phyloP scores from a whole-genome alignment of 768 basidiomycete genomes.

The Amanita molliuscula region DNA sequence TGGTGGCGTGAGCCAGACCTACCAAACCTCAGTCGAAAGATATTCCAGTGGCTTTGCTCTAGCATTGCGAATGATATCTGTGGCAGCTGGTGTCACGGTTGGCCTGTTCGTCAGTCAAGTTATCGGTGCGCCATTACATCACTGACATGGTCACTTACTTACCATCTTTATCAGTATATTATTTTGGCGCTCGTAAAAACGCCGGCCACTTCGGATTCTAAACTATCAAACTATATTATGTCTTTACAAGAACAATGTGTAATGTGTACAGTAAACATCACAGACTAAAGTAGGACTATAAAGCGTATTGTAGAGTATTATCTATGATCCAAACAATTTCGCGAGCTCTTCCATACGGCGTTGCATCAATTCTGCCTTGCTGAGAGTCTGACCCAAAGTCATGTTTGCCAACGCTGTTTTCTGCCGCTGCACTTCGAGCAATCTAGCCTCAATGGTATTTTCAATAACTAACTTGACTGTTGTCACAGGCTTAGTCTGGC shows the following conservation, averaged over 20 bases:
- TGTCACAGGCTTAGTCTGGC: conserved; percentile 86
- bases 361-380: conserved; percentile 79
- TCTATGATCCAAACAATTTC: conserved; percentile 50
- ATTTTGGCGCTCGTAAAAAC: conserved; percentile 64
- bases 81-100: conserved; percentile 78
- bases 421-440: conserved; percentile 89
- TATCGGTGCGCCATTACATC: conserved; percentile 23
- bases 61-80: conserved; percentile 74
- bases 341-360: conserved; percentile 84
- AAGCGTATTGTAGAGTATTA: conserved; percentile 13
- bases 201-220: conserved; percentile 70
- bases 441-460: conserved; percentile 85
- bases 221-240: conserved; percentile 9
- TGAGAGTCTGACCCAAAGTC: conserved; percentile 81
- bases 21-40: conserved; percentile 50
- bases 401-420: conserved; percentile 93
- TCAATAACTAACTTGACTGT: conserved; percentile 92
- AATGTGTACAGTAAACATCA: conserved; percentile 7
- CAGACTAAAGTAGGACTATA: conserved; percentile 5
- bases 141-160: not conserved
- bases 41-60: conserved; percentile 73
- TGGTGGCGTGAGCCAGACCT: conserved; percentile 56
- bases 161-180: conserved; percentile 37
- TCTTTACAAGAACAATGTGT: conserved; percentile 1
- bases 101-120: conserved; percentile 78